Evolutionary conservation across 441 rosid species (phyloP), one percentile per base, ranked within the genome.

Genomic region (Adansonia rubrostipa): DNA sequence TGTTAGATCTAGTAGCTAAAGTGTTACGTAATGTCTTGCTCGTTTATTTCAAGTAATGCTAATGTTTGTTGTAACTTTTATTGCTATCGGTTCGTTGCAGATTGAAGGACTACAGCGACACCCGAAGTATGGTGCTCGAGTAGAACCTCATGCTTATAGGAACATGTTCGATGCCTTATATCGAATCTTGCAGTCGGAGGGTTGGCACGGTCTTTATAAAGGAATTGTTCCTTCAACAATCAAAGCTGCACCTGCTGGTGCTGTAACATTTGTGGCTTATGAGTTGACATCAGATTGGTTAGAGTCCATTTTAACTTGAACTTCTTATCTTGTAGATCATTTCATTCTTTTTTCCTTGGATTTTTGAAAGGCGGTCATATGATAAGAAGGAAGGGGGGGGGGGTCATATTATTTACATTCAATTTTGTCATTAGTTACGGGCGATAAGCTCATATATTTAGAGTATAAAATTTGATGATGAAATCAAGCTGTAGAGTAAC

Each of bases 201-300:
- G 99, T 66, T 92, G 90, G 94, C 90, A 91, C 3, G 99, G 98
- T 76, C 91, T 96, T 71, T 96, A 96, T 79, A 96, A 96, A 83
- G 99, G 99, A 76, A 90, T 96, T 53, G 82, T 94, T 47, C 99
- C 98, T 10, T 96, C 99, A 70, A 93, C 97, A n/a, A 79, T 94
- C 79, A 96, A 96, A 87, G 99, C 99, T 78, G 99, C 99, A 57
- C 99, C 99, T 28, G 99, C 99, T 50, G 94, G 98, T 74, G 99
- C 99, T 47, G 97, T 96, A 48, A 96, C 99, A 44, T 96, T 96
- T 77, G 92, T 93, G 75, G 96, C 92, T 67, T 94, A 87, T 50
- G 97, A 96, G 84, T 77, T 78, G 19, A 80, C 90, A 14, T 93
- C 97, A 3, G 96, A 93, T 80, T 94, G 94, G 97, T 86, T 96